These are phyloP conservation scores for Neopestalotiopsis rosae DNA, from an alignment of 2,329 filamentous ascomycete genomes.

Conservation along the genomic window DNA sequence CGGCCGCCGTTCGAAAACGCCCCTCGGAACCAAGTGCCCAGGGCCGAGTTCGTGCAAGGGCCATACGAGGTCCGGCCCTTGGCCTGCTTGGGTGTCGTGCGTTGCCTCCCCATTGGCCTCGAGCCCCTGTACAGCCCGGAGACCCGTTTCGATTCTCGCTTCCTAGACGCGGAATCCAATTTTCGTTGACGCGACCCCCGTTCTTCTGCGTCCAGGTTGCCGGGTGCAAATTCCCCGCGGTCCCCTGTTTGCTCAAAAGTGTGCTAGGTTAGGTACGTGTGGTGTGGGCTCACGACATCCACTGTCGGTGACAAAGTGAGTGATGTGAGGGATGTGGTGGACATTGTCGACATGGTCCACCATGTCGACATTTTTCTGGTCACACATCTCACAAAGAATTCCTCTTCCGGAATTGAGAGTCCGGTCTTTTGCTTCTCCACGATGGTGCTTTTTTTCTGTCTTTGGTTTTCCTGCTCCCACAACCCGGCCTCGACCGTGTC, in stretches of 20 bases:
- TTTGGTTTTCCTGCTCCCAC: not conserved
- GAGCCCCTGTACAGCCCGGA: not conserved
- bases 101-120: not conserved
- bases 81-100: constrained; percentile 3
- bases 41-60: constrained; percentile 14
- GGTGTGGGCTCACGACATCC: too few relatives aligned
- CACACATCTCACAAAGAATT: not conserved
- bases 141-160: constrained; percentile 4
- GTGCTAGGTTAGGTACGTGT: too few relatives aligned
- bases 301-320: not conserved
- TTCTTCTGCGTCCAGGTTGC: constrained; percentile 2
- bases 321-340: not conserved
- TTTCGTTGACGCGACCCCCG: constrained; percentile 5
- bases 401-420: not conserved
- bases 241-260: not conserved
- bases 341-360: not conserved
- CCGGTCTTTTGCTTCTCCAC: too few relatives aligned
- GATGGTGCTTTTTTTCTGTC: not conserved
- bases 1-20: not conserved
- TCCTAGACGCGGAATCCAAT: constrained; percentile 13
- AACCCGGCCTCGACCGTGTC: not conserved
- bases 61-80: constrained; percentile 9
- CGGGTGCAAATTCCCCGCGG: constrained; percentile 11
- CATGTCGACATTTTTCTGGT: not conserved
- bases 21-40: not conserved